These are phyloP conservation scores for Thalassia testudinum DNA, from an alignment of 116 monocot species.

Conservation along the genomic window DNA sequence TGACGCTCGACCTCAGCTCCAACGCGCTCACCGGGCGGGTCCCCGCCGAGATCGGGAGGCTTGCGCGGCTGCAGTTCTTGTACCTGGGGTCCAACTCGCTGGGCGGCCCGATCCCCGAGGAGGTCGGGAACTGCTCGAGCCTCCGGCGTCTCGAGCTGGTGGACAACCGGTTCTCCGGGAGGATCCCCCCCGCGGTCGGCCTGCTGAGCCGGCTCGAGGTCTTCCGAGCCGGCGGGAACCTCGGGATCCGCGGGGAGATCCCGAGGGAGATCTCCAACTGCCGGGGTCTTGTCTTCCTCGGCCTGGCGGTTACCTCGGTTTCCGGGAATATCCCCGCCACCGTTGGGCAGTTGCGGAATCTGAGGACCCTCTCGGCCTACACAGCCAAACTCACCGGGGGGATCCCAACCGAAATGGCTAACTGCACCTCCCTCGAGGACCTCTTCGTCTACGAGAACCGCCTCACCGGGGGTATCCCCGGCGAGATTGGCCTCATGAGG, in stretches of 20 bases:
- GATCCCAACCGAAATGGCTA: slow-evolving; percentile 52
- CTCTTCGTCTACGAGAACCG: slow-evolving; percentile 70
- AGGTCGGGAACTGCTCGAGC: slow-evolving; percentile 14
- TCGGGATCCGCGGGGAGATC: slow-evolving; percentile 38
- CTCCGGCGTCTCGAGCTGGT: slow-evolving; percentile 11
- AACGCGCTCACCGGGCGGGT: slow-evolving; percentile 16
- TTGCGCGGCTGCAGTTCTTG: slow-evolving; percentile 8
- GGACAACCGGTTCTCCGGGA: slow-evolving; percentile 15
- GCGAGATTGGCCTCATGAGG: slow-evolving; percentile 19
- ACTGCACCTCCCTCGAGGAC: slow-evolving; percentile 24
- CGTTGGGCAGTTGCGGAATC: slow-evolving; percentile 36
- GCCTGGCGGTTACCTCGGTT: slow-evolving; percentile 70
- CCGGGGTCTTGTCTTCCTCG: slow-evolving; percentile 45
- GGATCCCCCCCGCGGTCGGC: slow-evolving; percentile 34
- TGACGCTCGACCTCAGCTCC: slow-evolving; percentile 15
- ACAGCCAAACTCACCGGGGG: slow-evolving; percentile 62
- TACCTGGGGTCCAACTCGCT: slow-evolving; percentile 16
- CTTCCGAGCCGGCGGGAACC: slow-evolving; percentile 59
- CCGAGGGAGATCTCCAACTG: slow-evolving; percentile 50
- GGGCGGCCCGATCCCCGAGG: slow-evolving; percentile 6
- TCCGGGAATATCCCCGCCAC: slow-evolving; percentile 59
- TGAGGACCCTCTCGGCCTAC: slow-evolving; percentile 76
- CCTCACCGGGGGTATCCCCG: slow-evolving; percentile 47
- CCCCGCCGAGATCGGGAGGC: slow-evolving; percentile 10
- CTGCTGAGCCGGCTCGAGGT: slow-evolving; percentile 28